Percentiles rank a stretch among this genome's conserved stretches.
phyloP scores from a whole-genome alignment of 2,329 filamentous ascomycete species.

The Dothistroma pini region DNA sequence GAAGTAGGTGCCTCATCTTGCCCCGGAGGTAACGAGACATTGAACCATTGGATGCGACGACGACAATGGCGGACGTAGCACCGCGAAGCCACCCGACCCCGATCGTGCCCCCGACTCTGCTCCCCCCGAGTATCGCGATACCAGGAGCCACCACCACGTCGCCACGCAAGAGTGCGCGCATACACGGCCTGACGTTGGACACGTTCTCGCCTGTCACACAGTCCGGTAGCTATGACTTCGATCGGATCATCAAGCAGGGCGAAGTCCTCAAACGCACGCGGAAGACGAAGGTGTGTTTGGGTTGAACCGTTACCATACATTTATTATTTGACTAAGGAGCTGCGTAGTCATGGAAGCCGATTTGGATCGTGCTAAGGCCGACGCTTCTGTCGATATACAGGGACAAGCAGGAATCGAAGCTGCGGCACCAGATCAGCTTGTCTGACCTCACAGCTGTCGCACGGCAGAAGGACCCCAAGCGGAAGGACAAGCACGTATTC shows the following conservation, averaged over 20 bases:
- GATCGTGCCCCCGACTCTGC: slow-evolving; percentile 4
- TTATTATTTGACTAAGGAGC: slow-evolving; percentile 22
- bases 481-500: slow-evolving; percentile 82
- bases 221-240: slow-evolving; percentile 93
- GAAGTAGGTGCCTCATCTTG: not conserved
- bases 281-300: slow-evolving; percentile 73
- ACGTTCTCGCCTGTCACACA: slow-evolving; percentile 84
- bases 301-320: not conserved
- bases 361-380: slow-evolving; percentile 84
- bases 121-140: slow-evolving; percentile 9
- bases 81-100: slow-evolving; percentile 8
- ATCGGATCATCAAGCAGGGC: slow-evolving; percentile 86
- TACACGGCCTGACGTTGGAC: slow-evolving; percentile 49
- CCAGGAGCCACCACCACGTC: slow-evolving; percentile 8
- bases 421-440: slow-evolving; percentile 82
- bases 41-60: not conserved
- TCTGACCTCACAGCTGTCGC: slow-evolving; percentile 90
- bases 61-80: slow-evolving; percentile 27
- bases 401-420: slow-evolving; percentile 80
- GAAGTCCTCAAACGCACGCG: slow-evolving; percentile 83
- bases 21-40: not conserved
- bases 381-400: slow-evolving; percentile 92
- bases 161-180: not conserved
- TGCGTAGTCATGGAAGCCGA: slow-evolving; percentile 78
- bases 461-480: slow-evolving; percentile 81